Evolutionary conservation across 805 yeast species (phyloP).

Genomic region (Hanseniaspora valbyensis): DNA sequence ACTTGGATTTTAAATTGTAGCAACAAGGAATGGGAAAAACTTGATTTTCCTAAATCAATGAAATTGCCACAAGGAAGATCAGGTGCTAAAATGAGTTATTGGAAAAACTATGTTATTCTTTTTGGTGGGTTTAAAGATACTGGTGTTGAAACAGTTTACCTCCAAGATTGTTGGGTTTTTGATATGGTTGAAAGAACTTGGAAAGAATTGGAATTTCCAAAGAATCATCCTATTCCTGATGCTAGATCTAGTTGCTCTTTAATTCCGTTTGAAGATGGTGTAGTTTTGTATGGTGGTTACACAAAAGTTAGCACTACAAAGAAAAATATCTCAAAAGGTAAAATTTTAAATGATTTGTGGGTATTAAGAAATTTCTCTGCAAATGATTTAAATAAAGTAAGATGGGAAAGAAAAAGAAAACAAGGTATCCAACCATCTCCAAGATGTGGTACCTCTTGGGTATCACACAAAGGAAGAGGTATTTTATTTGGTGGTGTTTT

Average conservation of each 20-base stretch:
- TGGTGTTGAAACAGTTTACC: conserved; percentile 70
- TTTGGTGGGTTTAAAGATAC: conserved; percentile 92
- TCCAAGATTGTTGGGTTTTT: conserved; percentile 83
- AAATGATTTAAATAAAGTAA: conserved; percentile 48
- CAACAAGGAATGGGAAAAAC: conserved; percentile 79
- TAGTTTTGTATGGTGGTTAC: conserved; percentile 84
- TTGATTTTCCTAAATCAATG: conserved; percentile 44
- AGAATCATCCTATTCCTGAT: conserved; percentile 71
- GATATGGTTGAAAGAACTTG: conserved; percentile 84
- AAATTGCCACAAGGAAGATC: conserved; percentile 76
- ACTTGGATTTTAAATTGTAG: conserved; percentile 85
- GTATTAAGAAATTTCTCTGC: conserved; percentile 63
- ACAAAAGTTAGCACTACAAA: conserved; percentile 75
- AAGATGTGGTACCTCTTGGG: conserved; percentile 90
- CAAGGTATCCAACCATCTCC: conserved; percentile 87
- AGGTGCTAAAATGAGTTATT: conserved; percentile 79
- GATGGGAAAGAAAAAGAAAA: conserved; percentile 84
- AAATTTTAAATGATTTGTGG: conserved; percentile 81
- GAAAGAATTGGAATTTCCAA: conserved; percentile 80
- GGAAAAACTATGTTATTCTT: conserved; percentile 81
- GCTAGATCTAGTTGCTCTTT: conserved; percentile 89
- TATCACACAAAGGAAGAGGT: conserved; percentile 82
- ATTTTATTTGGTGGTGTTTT: conserved; percentile 90
- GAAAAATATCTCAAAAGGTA: conserved; percentile 82
- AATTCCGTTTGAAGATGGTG: conserved; percentile 70